Conservation (phyloP, 768 basidiomycete genomes). For the Russula griseocarnosa region DNA sequence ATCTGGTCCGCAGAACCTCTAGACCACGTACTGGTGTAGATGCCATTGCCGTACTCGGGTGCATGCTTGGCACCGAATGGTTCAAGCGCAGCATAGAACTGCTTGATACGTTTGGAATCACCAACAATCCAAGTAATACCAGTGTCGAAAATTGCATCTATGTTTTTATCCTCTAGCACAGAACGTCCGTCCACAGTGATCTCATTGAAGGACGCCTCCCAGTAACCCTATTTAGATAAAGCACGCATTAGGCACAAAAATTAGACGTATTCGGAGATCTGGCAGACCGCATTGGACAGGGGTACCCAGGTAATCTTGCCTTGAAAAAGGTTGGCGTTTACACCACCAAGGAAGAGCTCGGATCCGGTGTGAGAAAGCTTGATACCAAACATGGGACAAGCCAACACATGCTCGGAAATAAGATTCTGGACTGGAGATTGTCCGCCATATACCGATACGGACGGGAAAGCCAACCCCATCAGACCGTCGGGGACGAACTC, state of each 20-base stretch:
- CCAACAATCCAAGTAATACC: slow-evolving; percentile 30
- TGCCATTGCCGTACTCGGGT: too few relatives aligned
- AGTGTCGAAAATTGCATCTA: slow-evolving; percentile 27
- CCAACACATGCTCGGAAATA: slow-evolving; percentile 35
- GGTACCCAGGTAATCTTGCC: slow-evolving; percentile 13
- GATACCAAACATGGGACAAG: slow-evolving; percentile 45
- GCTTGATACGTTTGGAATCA: slow-evolving; percentile 12
- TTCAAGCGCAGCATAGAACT: slow-evolving; percentile 12
- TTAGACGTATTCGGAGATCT: neutral
- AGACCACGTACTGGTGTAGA: neutral
- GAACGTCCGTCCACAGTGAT: slow-evolving; percentile 2
- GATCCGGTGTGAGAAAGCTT: slow-evolving; percentile 40
- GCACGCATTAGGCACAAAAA: too few relatives aligned
- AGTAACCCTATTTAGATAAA: slow-evolving; percentile 22
- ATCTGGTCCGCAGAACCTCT: too few relatives aligned
- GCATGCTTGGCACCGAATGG: neutral
- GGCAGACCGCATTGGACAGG: slow-evolving; percentile 3
- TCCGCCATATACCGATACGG: slow-evolving; percentile 30
- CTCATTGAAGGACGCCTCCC: slow-evolving; percentile 25
- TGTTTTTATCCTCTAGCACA: neutral
- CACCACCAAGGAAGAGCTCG: slow-evolving; percentile 20
- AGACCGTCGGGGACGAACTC: slow-evolving; percentile 41
- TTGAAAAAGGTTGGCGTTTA: neutral
- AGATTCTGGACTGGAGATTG: slow-evolving; percentile 41
- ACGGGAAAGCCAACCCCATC: slow-evolving; percentile 40